Base-by-base conservation (phyloP, 192 early-diverging fungal species). In the Phycomyces nitens region DNA sequence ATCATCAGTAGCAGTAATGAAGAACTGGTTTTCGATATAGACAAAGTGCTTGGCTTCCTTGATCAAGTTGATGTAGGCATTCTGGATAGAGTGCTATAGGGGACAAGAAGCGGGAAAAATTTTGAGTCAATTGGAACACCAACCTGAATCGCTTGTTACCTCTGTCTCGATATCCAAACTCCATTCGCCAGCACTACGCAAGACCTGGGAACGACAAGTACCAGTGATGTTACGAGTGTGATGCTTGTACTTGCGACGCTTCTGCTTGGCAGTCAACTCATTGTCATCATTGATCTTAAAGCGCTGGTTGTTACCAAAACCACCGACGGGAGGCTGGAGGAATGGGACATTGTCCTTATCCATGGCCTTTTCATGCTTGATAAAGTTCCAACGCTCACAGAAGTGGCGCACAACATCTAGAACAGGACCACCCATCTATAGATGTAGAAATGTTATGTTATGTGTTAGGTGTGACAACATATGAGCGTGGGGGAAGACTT, bases 1-100 rank as follows among this genome's bases (percentile, higher is more conserved):
- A 49, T 76, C 75, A 23, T 72, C 66, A 2, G 79, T 80, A 10
- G 82, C 53, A 14, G 83, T 85, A 29, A 85, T 80, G 66, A 94
- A 94, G 78, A 94, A 94, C 68, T 94, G 93, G 70, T 94, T 93
- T 66, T 94, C 93, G 65, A 94, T 94, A 71, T 94, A 92, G 29
- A 94, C 75, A 77, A 88, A 94, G 61, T 92, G 89, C 69, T 92
- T 75, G 23, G 93, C 82, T 27, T 78, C 74, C 26, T 68, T 64
- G 69, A 94, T 94, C 57, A 82, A 74, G 56, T 85, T 78, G 42
- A 83, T 72, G 66, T 94, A 94, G 9, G 92, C 93, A 24, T 84
- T 89, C 64, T 88, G 84, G 68, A 94, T 94, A 29, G 88, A 89
- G 72, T 77, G 79, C 76, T 78, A 68, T 12, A 12, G 50, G 29